phyloP scores from a whole-genome alignment of 164 flowering plant species.

The Nymphaea colorata region DNA sequence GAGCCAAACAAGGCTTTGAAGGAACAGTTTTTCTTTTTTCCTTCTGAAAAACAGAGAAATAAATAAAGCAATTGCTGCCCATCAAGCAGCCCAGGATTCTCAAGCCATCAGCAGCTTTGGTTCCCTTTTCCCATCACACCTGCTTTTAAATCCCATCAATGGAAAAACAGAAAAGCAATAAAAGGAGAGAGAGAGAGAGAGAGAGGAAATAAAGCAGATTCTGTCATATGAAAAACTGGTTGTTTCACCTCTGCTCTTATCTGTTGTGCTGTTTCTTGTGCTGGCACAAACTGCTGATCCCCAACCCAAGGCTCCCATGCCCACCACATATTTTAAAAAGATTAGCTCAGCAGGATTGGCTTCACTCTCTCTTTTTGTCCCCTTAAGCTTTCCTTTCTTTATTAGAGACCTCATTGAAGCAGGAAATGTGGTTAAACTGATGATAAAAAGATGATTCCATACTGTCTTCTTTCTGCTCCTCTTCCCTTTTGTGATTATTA shows the following conservation, averaged over 20 bases:
- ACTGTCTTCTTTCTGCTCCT: background rate
- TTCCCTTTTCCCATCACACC: background rate
- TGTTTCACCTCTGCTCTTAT: background rate
- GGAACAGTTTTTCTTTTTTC: background rate
- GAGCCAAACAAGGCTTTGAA: background rate
- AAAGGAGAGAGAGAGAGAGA: background rate
- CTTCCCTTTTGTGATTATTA: too few species aligned
- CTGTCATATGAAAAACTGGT: background rate
- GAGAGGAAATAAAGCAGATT: background rate
- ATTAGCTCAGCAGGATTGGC: background rate
- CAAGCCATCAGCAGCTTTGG: background rate
- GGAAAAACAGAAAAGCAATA: background rate
- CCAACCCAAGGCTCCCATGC: background rate
- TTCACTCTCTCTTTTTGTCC: background rate
- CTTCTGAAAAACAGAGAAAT: too few species aligned
- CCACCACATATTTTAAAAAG: too few species aligned
- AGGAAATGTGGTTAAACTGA: background rate
- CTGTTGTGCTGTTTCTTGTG: background rate
- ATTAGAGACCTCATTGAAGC: background rate
- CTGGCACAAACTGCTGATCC: background rate
- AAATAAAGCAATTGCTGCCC: too few species aligned
- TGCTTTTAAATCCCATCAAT: background rate
- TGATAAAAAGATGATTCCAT: background rate
- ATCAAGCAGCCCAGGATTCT: background rate
- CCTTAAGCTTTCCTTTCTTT: background rate